Evolutionary conservation across 306 rosid genomes (phyloP), one percentile per base, ranked within the genome.

Genomic region (Hippophae rhamnoides): DNA sequence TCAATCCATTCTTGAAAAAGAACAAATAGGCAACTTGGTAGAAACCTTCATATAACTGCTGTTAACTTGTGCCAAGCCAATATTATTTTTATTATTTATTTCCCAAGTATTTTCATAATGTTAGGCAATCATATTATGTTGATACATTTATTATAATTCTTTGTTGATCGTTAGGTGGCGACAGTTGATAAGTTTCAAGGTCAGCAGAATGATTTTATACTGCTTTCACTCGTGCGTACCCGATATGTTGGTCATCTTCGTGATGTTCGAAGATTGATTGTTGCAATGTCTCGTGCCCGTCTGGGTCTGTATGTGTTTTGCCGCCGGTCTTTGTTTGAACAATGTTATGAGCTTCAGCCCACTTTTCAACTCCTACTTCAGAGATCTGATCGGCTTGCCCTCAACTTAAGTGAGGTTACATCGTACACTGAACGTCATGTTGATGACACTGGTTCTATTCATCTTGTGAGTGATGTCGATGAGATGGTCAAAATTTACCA

Each of bases 151-250:
- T 9, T 43, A 26, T 6, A 25, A 43, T 53, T 18, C 52, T 47
- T 60, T 5, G 10, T 41, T 69, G 9, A n/a, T 53, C 58, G 67
- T 31, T 31, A 92, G 99, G 92, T 92, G 69, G 66, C 99, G 7
- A 92, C 94, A 10, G 99, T 88, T 23, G 99, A 92, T 71, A 92
- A 92, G 70, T 92, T 92, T 84, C 99, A 92, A 84, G 99, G 99
- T 71, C 99, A 92, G 81, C 99, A 92, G 70, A 92, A 92, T 73
- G 99, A 92, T 84, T 92, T 74, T 77, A 88, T 85, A 76, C 56
- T 92, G 84, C 80, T 92, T 43, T 92, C 96, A 52, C 95, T 92
- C 56, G 96, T 84, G 62, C 96, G 99, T 47, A 83, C 99, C 25
- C 86, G 93, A 58, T 82, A 87, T 67, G 99, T 92, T 59, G 99